Evolutionary conservation across 371 early-diverging fungal species (phyloP).

Genomic region (Smittium mucronatum): DNA sequence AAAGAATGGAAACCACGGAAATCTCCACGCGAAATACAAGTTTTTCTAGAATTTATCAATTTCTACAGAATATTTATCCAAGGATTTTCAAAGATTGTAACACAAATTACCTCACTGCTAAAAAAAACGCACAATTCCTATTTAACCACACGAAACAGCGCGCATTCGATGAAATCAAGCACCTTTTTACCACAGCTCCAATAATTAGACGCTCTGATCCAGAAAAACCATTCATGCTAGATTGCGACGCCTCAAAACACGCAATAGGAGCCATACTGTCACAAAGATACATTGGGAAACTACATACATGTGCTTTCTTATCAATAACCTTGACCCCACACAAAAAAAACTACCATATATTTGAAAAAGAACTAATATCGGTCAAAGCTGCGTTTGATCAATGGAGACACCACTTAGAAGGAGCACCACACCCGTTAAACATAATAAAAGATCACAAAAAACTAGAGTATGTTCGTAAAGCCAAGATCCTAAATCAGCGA

Average conservation of each 20-base stretch:
- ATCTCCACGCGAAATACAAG: slow-evolving; percentile 14
- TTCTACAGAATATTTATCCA: not conserved
- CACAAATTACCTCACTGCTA: slow-evolving; percentile 29
- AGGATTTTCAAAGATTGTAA: slow-evolving; percentile 29
- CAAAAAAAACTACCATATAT: slow-evolving; percentile 8
- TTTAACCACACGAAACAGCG: slow-evolving; percentile 22
- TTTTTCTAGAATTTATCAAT: slow-evolving; percentile 16
- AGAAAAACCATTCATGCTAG: slow-evolving; percentile 20
- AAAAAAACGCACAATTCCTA: slow-evolving; percentile 24
- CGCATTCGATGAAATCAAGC: slow-evolving; percentile 33
- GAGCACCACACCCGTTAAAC: not conserved
- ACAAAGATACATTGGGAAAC: not conserved
- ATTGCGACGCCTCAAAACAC: slow-evolving; percentile 39
- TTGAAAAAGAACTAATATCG: slow-evolving; percentile 8
- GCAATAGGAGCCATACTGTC: slow-evolving; percentile 7
- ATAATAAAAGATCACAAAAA: slow-evolving; percentile 10
- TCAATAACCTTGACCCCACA: not conserved
- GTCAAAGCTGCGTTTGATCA: not conserved
- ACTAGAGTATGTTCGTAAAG: slow-evolving; percentile 5
- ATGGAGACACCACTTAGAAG: slow-evolving; percentile 8
- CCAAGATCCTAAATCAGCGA: not conserved
- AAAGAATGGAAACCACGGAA: slow-evolving; percentile 10
- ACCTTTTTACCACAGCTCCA: slow-evolving; percentile 25
- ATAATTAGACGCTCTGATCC: slow-evolving; percentile 24
- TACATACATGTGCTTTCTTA: not conserved